These are phyloP conservation scores for Cryptococcus depauperatus DNA, from an alignment of 1,284 basidiomycete genomes.

Conservation along the genomic window DNA sequence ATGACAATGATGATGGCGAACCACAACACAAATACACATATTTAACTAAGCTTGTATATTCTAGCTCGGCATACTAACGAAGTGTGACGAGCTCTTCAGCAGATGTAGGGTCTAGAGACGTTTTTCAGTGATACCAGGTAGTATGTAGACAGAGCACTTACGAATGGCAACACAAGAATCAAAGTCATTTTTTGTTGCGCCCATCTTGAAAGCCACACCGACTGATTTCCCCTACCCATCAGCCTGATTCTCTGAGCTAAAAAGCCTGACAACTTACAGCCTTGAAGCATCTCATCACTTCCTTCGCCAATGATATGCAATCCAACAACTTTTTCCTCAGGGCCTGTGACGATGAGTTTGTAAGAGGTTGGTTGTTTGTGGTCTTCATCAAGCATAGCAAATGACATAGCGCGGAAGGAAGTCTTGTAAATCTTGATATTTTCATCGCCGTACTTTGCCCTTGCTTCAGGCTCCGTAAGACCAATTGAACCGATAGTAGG, in stretches of 20 bases:
- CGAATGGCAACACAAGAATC: conserved; percentile 85
- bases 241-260: background rate
- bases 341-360: conserved; percentile 79
- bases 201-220: conserved; percentile 92
- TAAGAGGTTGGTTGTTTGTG: conserved; percentile 90
- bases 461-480: conserved; percentile 81
- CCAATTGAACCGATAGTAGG: conserved; percentile 88
- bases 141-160: conserved; percentile 29
- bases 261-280: conserved; percentile 47
- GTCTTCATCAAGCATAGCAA: conserved; percentile 71
- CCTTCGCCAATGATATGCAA: conserved; percentile 86
- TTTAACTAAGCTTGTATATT: too few relatives aligned
- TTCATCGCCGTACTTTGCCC: conserved; percentile 73
- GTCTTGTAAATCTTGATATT: conserved; percentile 80
- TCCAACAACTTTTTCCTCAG: conserved; percentile 89
- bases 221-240: conserved; percentile 40
- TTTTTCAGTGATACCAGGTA: background rate
- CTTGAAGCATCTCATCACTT: conserved; percentile 87
- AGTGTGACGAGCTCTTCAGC: conserved; percentile 45
- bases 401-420: conserved; percentile 73
- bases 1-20: too few relatives aligned
- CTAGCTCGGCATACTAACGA: too few relatives aligned
- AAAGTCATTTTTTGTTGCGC: conserved; percentile 72
- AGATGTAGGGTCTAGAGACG: conserved; percentile 35
- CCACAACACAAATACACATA: too few relatives aligned